Conservation (phyloP, 768 basidiomycete genomes). For the Suillus alpinus region DNA sequence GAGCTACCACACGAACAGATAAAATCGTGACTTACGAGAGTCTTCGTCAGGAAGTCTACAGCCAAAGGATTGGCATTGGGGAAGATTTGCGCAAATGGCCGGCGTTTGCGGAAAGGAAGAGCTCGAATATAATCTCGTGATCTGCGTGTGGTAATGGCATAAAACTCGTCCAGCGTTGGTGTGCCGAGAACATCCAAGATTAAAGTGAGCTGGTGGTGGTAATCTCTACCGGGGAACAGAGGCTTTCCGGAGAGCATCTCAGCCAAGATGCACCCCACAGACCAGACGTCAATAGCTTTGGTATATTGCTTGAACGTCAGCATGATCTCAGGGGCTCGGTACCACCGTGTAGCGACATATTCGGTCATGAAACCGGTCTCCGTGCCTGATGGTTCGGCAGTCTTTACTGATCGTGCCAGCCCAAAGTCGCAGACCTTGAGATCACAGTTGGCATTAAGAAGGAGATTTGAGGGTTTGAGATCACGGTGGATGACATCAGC, state of each 20-base stretch:
- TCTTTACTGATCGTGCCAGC: constrained; percentile 84
- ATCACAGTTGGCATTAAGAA: constrained; percentile 97
- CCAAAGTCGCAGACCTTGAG: constrained; percentile 97
- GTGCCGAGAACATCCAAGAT: constrained; percentile 98
- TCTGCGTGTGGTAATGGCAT: constrained; percentile 88
- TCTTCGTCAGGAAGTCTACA: constrained; percentile 77
- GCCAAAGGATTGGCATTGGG: constrained; percentile 86
- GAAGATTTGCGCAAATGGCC: constrained; percentile 81
- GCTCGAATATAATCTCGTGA: constrained; percentile 95
- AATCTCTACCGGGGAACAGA: constrained; percentile 94
- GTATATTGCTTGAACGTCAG: constrained; percentile 98
- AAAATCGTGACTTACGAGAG: constrained; percentile 50
- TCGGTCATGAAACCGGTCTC: constrained; percentile 93
- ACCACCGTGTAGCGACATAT: constrained; percentile 99
- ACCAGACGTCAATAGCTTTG: constrained; percentile 91
- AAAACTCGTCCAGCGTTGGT: constrained; percentile 95
- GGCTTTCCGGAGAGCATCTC: constrained; percentile 98
- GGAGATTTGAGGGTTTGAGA: constrained; percentile 94
- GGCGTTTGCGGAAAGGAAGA: constrained; percentile 87
- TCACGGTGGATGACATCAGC: constrained; percentile 97
- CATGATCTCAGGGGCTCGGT: constrained; percentile 99
- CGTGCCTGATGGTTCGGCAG: constrained; percentile 80
- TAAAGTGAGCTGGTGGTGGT: constrained; percentile 93
- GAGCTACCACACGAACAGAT: not conserved
- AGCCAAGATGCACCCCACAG: constrained; percentile 84